Evolutionary conservation across 2,329 filamentous ascomycete genomes (phyloP).

Genomic region (Cladosporium oxysporum): DNA sequence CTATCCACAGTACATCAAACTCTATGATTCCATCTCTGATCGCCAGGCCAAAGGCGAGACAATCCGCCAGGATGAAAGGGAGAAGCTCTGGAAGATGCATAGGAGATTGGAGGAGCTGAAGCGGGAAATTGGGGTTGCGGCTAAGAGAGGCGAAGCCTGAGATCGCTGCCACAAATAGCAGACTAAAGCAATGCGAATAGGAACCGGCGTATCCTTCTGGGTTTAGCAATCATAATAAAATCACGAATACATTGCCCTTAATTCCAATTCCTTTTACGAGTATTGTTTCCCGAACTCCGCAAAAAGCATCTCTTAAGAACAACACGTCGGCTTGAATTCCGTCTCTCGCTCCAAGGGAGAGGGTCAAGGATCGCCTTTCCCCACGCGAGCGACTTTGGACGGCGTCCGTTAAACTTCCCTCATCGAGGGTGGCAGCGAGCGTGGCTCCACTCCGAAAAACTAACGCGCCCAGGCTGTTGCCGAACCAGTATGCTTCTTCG

Average conservation of each 20-base stretch:
- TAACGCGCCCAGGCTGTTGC: not conserved
- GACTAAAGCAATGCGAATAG: not conserved
- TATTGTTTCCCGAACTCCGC: not conserved
- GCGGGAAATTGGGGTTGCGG: slow-evolving; percentile 52
- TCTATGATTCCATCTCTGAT: slow-evolving; percentile 54
- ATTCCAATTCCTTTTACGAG: not conserved
- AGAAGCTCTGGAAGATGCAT: slow-evolving; percentile 57
- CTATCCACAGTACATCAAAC: slow-evolving; percentile 58
- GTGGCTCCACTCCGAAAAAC: slow-evolving; percentile 1
- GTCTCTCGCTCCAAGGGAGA: not conserved
- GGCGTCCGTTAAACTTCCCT: not conserved
- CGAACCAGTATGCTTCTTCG: slow-evolving; percentile 4
- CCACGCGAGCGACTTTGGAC: not conserved
- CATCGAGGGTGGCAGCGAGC: not conserved
- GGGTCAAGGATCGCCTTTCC: slow-evolving; percentile 6
- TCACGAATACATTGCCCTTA: not conserved
- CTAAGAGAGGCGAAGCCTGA: slow-evolving; percentile 23
- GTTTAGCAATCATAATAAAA: not conserved
- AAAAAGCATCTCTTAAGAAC: not conserved
- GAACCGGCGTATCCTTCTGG: not conserved
- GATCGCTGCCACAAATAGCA: not conserved
- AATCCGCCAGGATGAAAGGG: slow-evolving; percentile 47
- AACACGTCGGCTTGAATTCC: not conserved
- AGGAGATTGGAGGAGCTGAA: slow-evolving; percentile 58
- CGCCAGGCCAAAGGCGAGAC: slow-evolving; percentile 34